A percentile compares a stretch with the other conserved stretches of the same genome.
These are phyloP conservation scores for Ichthyophthirius multifiliis DNA, from an alignment of 169 alveolate genomes.

Conservation along the genomic window DNA sequence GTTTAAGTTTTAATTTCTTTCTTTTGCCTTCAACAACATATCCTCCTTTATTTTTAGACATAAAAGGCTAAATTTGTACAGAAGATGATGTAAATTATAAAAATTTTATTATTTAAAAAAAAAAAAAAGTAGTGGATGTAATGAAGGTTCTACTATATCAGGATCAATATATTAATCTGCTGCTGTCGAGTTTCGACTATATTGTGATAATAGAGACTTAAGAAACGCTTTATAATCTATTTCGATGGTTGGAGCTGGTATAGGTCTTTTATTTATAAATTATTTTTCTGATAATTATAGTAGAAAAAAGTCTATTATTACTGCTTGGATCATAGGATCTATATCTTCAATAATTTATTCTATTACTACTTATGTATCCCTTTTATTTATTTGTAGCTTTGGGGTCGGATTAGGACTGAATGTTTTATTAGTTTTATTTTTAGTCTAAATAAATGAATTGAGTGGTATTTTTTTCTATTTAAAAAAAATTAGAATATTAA, in stretches of 20 bases:
- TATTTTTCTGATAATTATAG: background rate
- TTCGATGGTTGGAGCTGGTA: background rate
- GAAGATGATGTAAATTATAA: background rate
- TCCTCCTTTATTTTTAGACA: background rate
- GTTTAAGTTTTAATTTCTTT: background rate
- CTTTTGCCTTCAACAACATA: background rate
- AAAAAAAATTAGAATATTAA: too few relatives aligned
- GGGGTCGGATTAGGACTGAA: background rate
- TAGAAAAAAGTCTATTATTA: background rate
- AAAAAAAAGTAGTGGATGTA: too few relatives aligned
- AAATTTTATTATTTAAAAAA: too few relatives aligned
- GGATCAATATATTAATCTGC: background rate
- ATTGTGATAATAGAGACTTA: background rate
- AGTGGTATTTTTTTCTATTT: too few relatives aligned
- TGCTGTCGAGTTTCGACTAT: background rate
- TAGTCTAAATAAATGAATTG: slow-evolving; percentile 1
- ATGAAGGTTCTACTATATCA: background rate
- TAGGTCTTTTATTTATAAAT: background rate
- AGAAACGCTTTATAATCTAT: background rate
- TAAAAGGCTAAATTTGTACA: background rate
- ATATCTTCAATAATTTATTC: background rate
- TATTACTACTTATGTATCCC: background rate
- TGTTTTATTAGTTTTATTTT: background rate
- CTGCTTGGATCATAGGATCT: background rate
- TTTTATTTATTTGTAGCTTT: background rate